Conservation (phyloP, 768 basidiomycete species). For the Cystobasidium onofrii region DNA sequence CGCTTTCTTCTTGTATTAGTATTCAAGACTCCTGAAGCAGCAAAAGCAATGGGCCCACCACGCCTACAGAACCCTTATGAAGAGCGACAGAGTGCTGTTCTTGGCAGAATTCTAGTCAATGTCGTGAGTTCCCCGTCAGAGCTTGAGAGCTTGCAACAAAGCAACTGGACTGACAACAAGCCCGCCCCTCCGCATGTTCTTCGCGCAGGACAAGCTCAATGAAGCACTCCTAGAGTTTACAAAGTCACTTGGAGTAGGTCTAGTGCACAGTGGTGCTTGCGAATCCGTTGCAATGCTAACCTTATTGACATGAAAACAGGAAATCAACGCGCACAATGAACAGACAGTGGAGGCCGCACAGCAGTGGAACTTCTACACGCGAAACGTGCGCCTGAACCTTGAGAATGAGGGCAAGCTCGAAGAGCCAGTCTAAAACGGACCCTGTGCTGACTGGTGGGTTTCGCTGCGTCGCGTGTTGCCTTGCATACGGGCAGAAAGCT, state of each 20-base stretch:
- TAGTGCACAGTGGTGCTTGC: too few species aligned
- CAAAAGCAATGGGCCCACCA: constrained; percentile 3
- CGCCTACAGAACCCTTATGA: constrained; percentile 40
- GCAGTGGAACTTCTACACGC: constrained; percentile 38
- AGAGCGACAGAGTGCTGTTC: constrained; percentile 31
- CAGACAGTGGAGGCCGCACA: constrained; percentile 35
- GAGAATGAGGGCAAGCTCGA: constrained; percentile 12
- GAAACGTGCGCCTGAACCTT: constrained; percentile 40
- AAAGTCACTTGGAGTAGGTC: constrained; percentile 34
- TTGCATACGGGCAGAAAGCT: neutral
- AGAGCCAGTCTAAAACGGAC: neutral
- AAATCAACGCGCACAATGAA: constrained; percentile 39
- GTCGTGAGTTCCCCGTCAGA: constrained; percentile 21
- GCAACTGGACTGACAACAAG: neutral
- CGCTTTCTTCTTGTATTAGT: too few species aligned
- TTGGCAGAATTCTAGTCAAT: constrained; percentile 34
- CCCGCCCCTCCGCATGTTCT: neutral
- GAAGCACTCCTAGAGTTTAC: constrained; percentile 40
- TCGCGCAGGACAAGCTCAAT: constrained; percentile 39
- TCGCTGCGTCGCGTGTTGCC: neutral
- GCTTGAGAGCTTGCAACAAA: neutral
- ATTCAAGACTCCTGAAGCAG: too few species aligned
- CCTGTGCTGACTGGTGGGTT: neutral
- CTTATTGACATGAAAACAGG: constrained; percentile 15
- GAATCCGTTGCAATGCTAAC: neutral